Base-by-base conservation (phyloP, 176 grass and related monocot genomes). In the Triticum dicoccoides region DNA sequence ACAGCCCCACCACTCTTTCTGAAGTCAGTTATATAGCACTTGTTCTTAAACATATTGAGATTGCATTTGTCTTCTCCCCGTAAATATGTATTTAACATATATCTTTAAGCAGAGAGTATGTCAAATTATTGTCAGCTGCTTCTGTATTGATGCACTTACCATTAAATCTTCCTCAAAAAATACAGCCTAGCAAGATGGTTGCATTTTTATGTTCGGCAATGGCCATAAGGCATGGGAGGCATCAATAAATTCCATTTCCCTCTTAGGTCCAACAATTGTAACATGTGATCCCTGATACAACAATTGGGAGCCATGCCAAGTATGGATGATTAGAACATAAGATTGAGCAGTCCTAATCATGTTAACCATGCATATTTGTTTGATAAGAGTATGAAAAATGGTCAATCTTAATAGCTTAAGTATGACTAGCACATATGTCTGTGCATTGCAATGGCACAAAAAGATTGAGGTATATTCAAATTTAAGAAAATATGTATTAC, bases 21-120 rank as follows among this genome's bases (percentile, higher is more conserved):
- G 12, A 14, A 56, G 35, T 5, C 44, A 59, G 66, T 82, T n/a
- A 39, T 39, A 82, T 27, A 58, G 11, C 41, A 9, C 45, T 82
- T 71, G 65, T 70, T 82, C 65, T 69, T 69, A 69, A 69, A 23
- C 18, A 70, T 52, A 25, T 11, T 23, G 9, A 56, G 9, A 69
- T 68, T 81, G 18, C 63, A 82, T 58, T 82, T 52, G 20, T 82
- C 65, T 82, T 82, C 64, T 70, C 20, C 66, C 66, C 9, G 10
- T 83, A 13, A 83, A 27, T 71, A 71, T 45, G 42, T 11, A 45
- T 45, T 68, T 68, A 68, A 68, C 32, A 11, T 45, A 68, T 68
- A 68, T 68, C 65, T 47, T 21, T 32, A 21, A 67, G 79, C 38
- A 21, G 32, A 81, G 23, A 33, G 61, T 47, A 32, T 45, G 11